These are phyloP conservation scores for Lentithecium fluviatile DNA, from an alignment of 495 filamentous ascomycete species.

Conservation along the genomic window DNA sequence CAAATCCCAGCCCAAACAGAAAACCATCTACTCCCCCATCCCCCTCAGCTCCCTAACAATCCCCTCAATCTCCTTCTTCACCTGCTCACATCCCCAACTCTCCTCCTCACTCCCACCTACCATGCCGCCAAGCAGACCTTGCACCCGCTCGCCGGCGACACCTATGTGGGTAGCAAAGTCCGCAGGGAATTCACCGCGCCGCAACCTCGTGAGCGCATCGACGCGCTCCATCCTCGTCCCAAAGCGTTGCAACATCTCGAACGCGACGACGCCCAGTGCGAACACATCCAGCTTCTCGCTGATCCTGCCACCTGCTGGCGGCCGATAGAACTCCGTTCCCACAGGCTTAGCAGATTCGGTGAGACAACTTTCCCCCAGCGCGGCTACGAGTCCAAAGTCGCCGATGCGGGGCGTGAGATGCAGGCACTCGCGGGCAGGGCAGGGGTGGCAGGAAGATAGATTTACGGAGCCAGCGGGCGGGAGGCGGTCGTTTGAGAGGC, in stretches of 20 bases:
- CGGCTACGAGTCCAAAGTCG: slow-evolving; percentile 43
- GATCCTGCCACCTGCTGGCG: slow-evolving; percentile 11
- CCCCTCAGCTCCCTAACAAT: neutral
- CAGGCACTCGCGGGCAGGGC: slow-evolving; percentile 20
- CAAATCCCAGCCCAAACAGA: too few species aligned
- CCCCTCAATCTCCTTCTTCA: slow-evolving; percentile 7
- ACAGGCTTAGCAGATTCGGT: slow-evolving; percentile 30
- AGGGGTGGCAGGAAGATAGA: slow-evolving; percentile 40
- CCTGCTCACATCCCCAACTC: slow-evolving; percentile 22
- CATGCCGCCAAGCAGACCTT: slow-evolving; percentile 22
- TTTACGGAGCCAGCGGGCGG: slow-evolving; percentile 39
- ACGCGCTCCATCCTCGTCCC: slow-evolving; percentile 36
- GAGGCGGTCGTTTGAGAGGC: slow-evolving; percentile 18
- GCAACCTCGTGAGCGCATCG: slow-evolving; percentile 13
- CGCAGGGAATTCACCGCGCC: slow-evolving; percentile 15
- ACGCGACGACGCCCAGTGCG: slow-evolving; percentile 44
- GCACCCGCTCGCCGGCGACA: neutral
- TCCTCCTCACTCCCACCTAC: slow-evolving; percentile 13
- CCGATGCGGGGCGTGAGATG: slow-evolving; percentile 41
- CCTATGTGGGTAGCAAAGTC: slow-evolving; percentile 17
- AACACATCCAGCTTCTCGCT: slow-evolving; percentile 46
- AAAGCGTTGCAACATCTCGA: slow-evolving; percentile 44
- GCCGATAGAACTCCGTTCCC: slow-evolving; percentile 46
- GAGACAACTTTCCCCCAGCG: slow-evolving; percentile 28
- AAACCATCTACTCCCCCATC: slow-evolving; percentile 18